These are phyloP conservation scores for Taphrina communis DNA, from an alignment of 1,139 yeast species.

Conservation along the genomic window DNA sequence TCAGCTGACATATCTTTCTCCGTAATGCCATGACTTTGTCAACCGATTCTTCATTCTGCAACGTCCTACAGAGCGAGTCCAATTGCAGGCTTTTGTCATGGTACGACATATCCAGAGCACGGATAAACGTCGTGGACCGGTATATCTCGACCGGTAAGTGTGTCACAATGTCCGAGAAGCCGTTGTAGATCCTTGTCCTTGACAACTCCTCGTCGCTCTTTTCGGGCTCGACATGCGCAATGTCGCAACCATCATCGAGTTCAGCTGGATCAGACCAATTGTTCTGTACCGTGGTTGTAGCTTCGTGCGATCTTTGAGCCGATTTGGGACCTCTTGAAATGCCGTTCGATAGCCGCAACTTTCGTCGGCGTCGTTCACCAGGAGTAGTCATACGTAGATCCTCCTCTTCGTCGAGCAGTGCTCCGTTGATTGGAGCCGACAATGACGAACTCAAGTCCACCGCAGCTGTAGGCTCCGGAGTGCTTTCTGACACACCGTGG, in stretches of 20 bases:
- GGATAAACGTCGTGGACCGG: slow-evolving; percentile 25
- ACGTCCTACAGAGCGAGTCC: slow-evolving; percentile 19
- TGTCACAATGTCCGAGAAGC: slow-evolving; percentile 22
- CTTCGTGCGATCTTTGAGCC: not conserved
- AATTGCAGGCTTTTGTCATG: not conserved
- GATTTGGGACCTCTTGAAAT: not conserved
- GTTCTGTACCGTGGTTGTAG: not conserved
- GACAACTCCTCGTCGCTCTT: slow-evolving; percentile 23
- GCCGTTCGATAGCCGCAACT: not conserved
- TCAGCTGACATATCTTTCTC: slow-evolving; percentile 5
- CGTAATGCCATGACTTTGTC: not conserved
- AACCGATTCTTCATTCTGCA: not conserved
- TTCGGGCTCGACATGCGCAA: slow-evolving; percentile 17
- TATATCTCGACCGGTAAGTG: slow-evolving; percentile 38
- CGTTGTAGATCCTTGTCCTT: not conserved
- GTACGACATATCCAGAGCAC: slow-evolving; percentile 21
- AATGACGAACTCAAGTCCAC: too few relatives aligned
- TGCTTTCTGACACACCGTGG: too few relatives aligned
- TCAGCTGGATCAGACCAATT: slow-evolving; percentile 9
- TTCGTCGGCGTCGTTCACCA: not conserved
- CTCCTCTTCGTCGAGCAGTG: not conserved
- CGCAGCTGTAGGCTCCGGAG: too few relatives aligned
- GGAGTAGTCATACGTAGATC: not conserved
- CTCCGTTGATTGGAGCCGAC: too few relatives aligned
- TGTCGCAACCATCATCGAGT: not conserved